These are phyloP conservation scores for Epichloe elymi DNA, from an alignment of 2,329 filamentous ascomycete genomes.

Conservation along the genomic window DNA sequence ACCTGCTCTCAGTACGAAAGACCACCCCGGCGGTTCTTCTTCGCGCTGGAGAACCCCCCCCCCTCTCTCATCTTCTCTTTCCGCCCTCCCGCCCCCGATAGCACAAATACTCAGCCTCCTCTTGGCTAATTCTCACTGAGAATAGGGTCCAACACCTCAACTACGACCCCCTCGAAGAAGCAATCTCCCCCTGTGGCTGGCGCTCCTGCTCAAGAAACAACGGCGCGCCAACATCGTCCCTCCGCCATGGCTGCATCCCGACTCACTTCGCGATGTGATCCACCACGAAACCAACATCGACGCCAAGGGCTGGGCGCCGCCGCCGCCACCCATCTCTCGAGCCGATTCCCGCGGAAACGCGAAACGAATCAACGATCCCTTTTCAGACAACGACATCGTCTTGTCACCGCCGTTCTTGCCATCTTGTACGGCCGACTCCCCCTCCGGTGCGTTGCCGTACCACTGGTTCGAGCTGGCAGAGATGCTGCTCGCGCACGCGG, in stretches of 20 bases:
- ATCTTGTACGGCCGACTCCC: conserved; percentile 59
- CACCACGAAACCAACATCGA: conserved; percentile 65
- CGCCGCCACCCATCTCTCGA: conserved; percentile 50
- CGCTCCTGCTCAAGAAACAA: conserved; percentile 87
- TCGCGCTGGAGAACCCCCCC: neutral
- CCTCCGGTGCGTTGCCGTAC: conserved; percentile 65
- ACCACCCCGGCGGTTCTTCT: neutral
- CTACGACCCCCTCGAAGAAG: conserved; percentile 72
- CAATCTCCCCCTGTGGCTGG: conserved; percentile 82
- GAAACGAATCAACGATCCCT: conserved; percentile 16
- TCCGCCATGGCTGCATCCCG: conserved; percentile 73
- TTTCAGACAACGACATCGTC: conserved; percentile 16
- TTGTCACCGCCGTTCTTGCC: conserved; percentile 66
- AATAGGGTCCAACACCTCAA: conserved; percentile 61
- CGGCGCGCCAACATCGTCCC: conserved; percentile 84
- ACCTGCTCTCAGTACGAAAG: conserved; percentile 66
- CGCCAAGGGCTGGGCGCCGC: conserved; percentile 61
- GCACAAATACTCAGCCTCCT: neutral
- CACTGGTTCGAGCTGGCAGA: conserved; percentile 92
- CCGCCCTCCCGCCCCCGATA: neutral
- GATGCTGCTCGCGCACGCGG: conserved; percentile 71
- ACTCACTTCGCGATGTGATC: conserved; percentile 65
- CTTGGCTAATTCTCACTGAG: no score
- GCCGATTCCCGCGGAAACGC: conserved; percentile 33
- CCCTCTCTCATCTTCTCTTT: neutral